phyloP scores from a whole-genome alignment of 164 flowering plant genomes.

The Magnolia changhungtana region DNA sequence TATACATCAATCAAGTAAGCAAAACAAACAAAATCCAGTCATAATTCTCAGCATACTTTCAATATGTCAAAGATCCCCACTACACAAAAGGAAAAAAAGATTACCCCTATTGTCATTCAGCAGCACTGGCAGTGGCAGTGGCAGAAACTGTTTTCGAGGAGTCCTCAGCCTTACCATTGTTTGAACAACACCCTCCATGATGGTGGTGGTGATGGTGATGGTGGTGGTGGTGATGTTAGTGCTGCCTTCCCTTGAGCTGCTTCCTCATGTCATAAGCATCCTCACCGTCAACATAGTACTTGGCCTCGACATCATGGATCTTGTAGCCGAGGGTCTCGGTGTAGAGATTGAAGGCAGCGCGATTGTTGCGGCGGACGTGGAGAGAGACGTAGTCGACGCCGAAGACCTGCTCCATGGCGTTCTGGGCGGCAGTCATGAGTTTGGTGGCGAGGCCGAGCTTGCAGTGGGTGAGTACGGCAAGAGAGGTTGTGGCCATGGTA shows the following conservation, averaged over 20 bases:
- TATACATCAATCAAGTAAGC: background rate
- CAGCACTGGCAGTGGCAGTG: background rate
- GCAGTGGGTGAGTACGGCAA: slow-evolving; percentile 88
- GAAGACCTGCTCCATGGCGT: slow-evolving; percentile 89
- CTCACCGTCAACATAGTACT: slow-evolving; percentile 94
- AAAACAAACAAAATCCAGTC: background rate
- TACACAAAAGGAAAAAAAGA: background rate
- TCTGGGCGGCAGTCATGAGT: slow-evolving; percentile 96
- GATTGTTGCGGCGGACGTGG: slow-evolving; percentile 82
- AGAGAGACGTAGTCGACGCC: slow-evolving; percentile 82
- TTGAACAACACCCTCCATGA: slow-evolving; percentile 58
- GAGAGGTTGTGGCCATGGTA: slow-evolving; percentile 94
- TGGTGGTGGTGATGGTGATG: slow-evolving; percentile 36
- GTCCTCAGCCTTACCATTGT: background rate
- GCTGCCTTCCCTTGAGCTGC: slow-evolving; percentile 61
- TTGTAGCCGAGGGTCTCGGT: slow-evolving; percentile 75
- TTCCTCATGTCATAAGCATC: slow-evolving; percentile 95
- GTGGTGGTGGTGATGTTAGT: slow-evolving; percentile 28
- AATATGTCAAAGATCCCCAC: background rate
- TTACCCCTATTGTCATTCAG: background rate
- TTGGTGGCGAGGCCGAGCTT: slow-evolving; percentile 92
- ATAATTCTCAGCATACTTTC: background rate
- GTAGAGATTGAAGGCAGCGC: slow-evolving; percentile 89
- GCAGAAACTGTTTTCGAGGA: background rate
- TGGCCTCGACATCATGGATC: slow-evolving; percentile 86